Conservation (phyloP, 2,329 filamentous ascomycete species). For the Fusarium denticulatum region DNA sequence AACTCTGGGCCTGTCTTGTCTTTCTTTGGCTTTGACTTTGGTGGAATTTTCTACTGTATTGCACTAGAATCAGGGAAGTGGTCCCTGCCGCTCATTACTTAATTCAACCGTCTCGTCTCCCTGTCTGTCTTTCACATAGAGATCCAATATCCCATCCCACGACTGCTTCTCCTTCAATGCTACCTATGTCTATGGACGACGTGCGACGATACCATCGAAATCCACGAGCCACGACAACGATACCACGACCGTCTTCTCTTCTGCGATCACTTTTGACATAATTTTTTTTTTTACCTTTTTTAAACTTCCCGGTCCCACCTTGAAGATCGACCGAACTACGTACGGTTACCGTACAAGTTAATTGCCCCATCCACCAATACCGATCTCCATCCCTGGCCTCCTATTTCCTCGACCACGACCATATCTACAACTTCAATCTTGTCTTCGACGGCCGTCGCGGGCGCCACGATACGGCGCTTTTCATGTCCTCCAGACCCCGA, state of each 20-base stretch:
- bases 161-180: conserved; percentile 3
- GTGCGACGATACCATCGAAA: conserved; percentile 12
- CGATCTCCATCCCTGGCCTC: conserved; percentile 18
- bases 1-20: conserved; percentile 15
- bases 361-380: conserved; percentile 15
- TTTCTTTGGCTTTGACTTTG: conserved; percentile 1
- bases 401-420: conserved; percentile 9
- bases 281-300: not conserved
- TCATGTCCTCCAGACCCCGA: conserved; percentile 35
- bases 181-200: conserved; percentile 21
- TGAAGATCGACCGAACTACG: conserved; percentile 23
- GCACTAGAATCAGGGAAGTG: conserved; percentile 38
- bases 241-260: conserved; percentile 24
- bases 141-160: conserved; percentile 27
- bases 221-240: conserved; percentile 34
- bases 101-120: conserved; percentile 26
- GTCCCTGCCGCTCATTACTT: conserved; percentile 45
- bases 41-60: conserved; percentile 20
- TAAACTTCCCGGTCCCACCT: conserved; percentile 9
- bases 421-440: not conserved
- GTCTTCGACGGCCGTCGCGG: conserved; percentile 31
- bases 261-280: conserved; percentile 13
- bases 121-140: conserved; percentile 9
- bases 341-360: conserved; percentile 3
- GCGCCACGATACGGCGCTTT: conserved; percentile 43